A percentile compares a stretch with the other conserved stretches of the same genome.
phyloP scores from a whole-genome alignment of 805 yeast species.

The Saccharomycopsis guyanensis region DNA sequence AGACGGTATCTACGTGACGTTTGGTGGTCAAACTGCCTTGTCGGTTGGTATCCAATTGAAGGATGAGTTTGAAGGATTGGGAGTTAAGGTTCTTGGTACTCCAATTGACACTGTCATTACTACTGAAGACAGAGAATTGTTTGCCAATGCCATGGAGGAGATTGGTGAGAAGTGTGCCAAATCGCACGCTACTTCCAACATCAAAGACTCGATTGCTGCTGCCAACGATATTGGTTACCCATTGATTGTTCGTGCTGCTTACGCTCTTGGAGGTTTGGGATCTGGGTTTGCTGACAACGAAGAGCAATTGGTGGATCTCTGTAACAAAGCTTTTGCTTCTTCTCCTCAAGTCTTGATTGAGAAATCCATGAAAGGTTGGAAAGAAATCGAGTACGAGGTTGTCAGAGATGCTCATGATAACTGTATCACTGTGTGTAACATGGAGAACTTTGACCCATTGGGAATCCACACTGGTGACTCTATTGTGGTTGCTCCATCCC shows the following conservation, averaged over 20 bases:
- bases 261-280: slow-evolving; percentile 95
- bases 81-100: slow-evolving; percentile 94
- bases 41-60: slow-evolving; percentile 92
- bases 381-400: slow-evolving; percentile 97
- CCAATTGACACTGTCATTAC: slow-evolving; percentile 93
- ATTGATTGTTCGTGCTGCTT: slow-evolving; percentile 95
- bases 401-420: slow-evolving; percentile 95
- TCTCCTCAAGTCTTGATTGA: slow-evolving; percentile 96
- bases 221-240: slow-evolving; percentile 89
- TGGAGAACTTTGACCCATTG: slow-evolving; percentile 98
- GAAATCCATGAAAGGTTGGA: slow-evolving; percentile 98
- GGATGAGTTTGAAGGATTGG: slow-evolving; percentile 87
- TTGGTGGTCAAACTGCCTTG: slow-evolving; percentile 98
- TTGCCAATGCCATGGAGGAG: slow-evolving; percentile 90
- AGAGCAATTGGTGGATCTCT: slow-evolving; percentile 70
- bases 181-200: slow-evolving; percentile 74
- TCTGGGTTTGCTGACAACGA: slow-evolving; percentile 95
- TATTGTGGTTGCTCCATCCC: slow-evolving; percentile 97
- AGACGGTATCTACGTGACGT: slow-evolving; percentile 93
- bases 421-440: slow-evolving; percentile 98
- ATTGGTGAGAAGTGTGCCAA: slow-evolving; percentile 93
- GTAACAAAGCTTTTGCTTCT: slow-evolving; percentile 88
- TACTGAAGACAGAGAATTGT: slow-evolving; percentile 95
- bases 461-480: slow-evolving; percentile 99
- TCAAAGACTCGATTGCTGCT: slow-evolving; percentile 78